Percentiles rank a stretch among this genome's conserved stretches.
These are phyloP conservation scores for Colletotrichum tofieldiae DNA, from an alignment of 2,329 filamentous ascomycete species.

Conservation along the genomic window DNA sequence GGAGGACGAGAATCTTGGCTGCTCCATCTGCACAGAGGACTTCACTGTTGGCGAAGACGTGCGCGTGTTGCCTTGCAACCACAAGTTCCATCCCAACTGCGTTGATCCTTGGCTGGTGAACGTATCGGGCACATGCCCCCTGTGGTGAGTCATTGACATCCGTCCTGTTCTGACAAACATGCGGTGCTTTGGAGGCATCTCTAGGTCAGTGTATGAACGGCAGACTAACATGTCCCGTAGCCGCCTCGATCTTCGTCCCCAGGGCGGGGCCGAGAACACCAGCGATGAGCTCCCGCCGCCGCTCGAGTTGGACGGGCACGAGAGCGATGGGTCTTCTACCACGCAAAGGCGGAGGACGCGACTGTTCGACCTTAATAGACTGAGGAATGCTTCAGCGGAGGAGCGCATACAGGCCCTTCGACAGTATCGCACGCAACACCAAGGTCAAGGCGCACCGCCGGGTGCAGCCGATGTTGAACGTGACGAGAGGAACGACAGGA, in stretches of 20 bases:
- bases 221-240: conserved; percentile 53
- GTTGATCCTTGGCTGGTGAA: conserved; percentile 81
- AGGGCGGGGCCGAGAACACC: conserved; percentile 44
- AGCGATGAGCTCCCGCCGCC: conserved; percentile 58
- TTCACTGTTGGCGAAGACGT: conserved; percentile 78
- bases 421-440: conserved; percentile 62
- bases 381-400: conserved; percentile 72
- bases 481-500: conserved; percentile 53
- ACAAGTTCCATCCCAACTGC: conserved; percentile 78
- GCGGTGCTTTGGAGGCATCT: not conserved
- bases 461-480: conserved; percentile 47
- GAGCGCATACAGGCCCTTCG: conserved; percentile 75
- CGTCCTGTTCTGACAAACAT: not conserved
- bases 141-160: conserved; percentile 71
- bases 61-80: conserved; percentile 76
- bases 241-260: conserved; percentile 69
- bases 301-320: conserved; percentile 57
- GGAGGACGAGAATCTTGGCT: conserved; percentile 65
- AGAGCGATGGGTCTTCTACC: conserved; percentile 51
- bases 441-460: conserved; percentile 32
- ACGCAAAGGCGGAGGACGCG: conserved; percentile 64
- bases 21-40: conserved; percentile 80
- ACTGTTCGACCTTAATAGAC: conserved; percentile 69
- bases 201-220: not conserved
- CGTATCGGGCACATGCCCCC: conserved; percentile 78